phyloP scores from a whole-genome alignment of 495 filamentous ascomycete genomes.

The Annulohypoxylon nitens region DNA sequence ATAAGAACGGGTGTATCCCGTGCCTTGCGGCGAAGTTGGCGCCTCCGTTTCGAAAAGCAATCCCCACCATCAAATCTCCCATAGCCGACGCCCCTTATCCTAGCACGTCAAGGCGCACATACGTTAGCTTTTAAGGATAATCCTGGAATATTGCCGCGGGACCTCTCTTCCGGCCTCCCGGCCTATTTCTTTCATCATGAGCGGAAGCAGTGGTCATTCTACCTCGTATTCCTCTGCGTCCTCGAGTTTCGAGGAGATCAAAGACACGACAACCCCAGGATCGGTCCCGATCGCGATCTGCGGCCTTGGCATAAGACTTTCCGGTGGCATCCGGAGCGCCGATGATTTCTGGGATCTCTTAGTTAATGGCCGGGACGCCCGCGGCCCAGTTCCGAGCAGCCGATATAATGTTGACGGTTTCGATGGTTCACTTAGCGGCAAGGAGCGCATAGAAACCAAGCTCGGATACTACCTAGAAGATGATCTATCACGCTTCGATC shows the following conservation, averaged over 20 bases:
- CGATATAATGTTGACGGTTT: slow-evolving; percentile 62
- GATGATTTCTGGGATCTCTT: slow-evolving; percentile 61
- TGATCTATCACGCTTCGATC: slow-evolving; percentile 47
- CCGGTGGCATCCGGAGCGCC: slow-evolving; percentile 54
- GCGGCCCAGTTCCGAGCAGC: slow-evolving; percentile 50
- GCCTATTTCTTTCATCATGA: slow-evolving; percentile 20
- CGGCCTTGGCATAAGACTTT: slow-evolving; percentile 64
- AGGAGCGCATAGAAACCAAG: slow-evolving; percentile 48
- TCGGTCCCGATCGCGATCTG: slow-evolving; percentile 61
- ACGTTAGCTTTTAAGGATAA: slow-evolving; percentile 15
- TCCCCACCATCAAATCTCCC: slow-evolving; percentile 2
- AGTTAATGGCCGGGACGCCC: slow-evolving; percentile 54
- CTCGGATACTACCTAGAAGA: slow-evolving; percentile 52
- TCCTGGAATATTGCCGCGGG: slow-evolving; percentile 25
- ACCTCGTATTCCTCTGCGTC: slow-evolving; percentile 29
- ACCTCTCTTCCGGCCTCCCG: slow-evolving; percentile 3
- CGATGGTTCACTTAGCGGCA: slow-evolving; percentile 48
- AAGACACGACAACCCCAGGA: slow-evolving; percentile 15
- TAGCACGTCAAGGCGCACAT: slow-evolving; percentile 7
- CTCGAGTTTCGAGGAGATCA: slow-evolving; percentile 40
- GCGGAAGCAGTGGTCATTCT: slow-evolving; percentile 22
- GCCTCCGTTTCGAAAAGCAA: slow-evolving; percentile 11
- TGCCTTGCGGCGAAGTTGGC: slow-evolving; percentile 11
- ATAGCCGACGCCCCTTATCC: slow-evolving; percentile 7
- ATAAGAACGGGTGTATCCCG: slow-evolving; percentile 32